These are phyloP conservation scores for Colletotrichum sp. DNA, from an alignment of 2,329 filamentous ascomycete genomes.

Conservation along the genomic window DNA sequence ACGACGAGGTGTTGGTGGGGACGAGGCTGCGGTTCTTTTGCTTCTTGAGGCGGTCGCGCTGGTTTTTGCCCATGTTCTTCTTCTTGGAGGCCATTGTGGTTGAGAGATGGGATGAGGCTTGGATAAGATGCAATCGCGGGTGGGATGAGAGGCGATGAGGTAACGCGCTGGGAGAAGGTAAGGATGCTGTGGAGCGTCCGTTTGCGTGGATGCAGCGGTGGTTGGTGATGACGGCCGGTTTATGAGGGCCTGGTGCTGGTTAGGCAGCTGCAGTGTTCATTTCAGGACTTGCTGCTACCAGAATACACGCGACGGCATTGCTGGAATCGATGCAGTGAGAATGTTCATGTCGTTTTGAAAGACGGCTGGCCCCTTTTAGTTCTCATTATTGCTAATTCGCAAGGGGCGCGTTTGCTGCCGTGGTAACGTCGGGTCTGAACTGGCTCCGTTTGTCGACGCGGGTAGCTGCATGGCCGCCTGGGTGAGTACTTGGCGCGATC, in stretches of 20 bases:
- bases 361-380: background rate
- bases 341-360: background rate
- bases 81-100: background rate
- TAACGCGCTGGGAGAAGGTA: background rate
- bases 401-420: background rate
- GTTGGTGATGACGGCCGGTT: background rate
- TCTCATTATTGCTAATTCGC: rapidly evolving
- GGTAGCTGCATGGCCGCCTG: background rate
- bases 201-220: background rate
- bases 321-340: rapidly evolving
- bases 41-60: background rate
- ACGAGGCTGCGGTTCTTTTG: background rate
- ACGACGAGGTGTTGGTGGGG: background rate
- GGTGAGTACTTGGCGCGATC: rapidly evolving
- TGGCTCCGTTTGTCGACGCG: background rate
- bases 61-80: background rate
- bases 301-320: rapidly evolving
- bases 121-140: rapidly evolving
- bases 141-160: rapidly evolving
- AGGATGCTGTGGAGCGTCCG: background rate
- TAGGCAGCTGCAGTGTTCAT: background rate
- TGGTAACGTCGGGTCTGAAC: background rate
- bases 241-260: background rate
- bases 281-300: rapidly evolving
- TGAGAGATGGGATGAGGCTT: background rate